Conservation (phyloP, 169 alveolate genomes). For the Plasmodium vinckei region DNA sequence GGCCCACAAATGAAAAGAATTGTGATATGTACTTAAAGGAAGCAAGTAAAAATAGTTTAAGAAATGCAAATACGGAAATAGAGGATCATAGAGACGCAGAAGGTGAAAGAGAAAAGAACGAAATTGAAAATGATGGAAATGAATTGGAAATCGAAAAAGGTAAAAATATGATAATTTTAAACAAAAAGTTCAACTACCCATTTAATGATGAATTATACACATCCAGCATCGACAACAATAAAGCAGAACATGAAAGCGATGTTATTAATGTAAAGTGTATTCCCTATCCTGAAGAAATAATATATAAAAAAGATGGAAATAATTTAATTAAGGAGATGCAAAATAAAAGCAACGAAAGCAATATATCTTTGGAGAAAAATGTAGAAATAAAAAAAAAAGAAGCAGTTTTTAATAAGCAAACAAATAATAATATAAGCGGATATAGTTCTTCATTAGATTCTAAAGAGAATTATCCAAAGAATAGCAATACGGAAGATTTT, state of each 20-base stretch:
- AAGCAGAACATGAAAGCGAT: conserved; percentile 9
- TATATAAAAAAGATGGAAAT: not conserved
- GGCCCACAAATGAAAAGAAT: not conserved
- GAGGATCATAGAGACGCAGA: not conserved
- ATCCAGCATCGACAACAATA: not conserved
- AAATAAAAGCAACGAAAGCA: not conserved
- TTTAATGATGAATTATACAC: conserved; percentile 12
- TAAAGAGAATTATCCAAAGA: not conserved
- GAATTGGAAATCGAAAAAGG: not conserved
- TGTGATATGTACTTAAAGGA: not conserved
- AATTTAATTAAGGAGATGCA: not conserved
- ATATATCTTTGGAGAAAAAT: not conserved
- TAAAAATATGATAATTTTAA: not conserved
- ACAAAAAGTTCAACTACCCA: conserved; percentile 10
- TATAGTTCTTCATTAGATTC: not conserved
- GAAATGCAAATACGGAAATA: conserved; percentile 4
- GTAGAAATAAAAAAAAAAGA: not conserved
- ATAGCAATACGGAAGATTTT: not conserved
- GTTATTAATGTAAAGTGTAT: not conserved
- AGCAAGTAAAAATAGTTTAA: not conserved
- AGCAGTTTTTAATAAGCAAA: not conserved
- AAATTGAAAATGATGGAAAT: not conserved
- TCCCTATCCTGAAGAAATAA: conserved; percentile 3
- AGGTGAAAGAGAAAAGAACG: conserved; percentile 3
- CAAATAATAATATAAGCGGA: not conserved